Evolutionary conservation across 2,329 filamentous ascomycete genomes (phyloP), one percentile per base, ranked within the genome.

Genomic region (Curvularia sp.): DNA sequence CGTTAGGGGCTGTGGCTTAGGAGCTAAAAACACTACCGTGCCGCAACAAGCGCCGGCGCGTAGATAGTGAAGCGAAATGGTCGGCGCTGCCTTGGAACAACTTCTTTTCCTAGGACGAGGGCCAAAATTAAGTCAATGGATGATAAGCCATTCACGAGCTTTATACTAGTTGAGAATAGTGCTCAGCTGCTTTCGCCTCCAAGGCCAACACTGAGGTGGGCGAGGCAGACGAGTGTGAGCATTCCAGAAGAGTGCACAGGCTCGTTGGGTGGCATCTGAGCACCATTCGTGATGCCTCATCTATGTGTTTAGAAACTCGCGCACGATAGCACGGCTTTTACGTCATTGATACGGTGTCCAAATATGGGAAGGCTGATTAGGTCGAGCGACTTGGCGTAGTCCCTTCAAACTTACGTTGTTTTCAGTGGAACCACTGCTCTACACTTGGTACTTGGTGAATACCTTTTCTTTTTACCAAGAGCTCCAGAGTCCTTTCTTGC

Each of bases 11-110:
- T 35, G 55, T 54, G 50, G 52, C 52, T 50, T 55, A 46, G 30
- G 43, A 38, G 54, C 43, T 47, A 48, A 26, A 42, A 26, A 42
- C 24, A 38, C 15, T 44, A 31, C 46, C 30, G 55, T 31, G 55
- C 50, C 55, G 51, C 55, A 44, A 52, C 50, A 58, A 49, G 55
- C 55, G 55, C 50, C 55, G 55, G 55, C 55, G 57, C 57, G 53
- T 56, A 48, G 38, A 30, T 49, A 24, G 26, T 41, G 44, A 60
- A 57, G 44, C 44, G 44, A 60, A 56, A 56, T 50, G 55, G 26
- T 24, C 30, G 28, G 49, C 24, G 46, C 33, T 62, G 57, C 57
- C 60, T 60, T 62, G 47, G 33, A 46, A 49, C 53, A 47, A 60
- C 48, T 48, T 39, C 28, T 31, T 35, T 7, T 55, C 43, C 46